These are phyloP conservation scores for Moricandia moricandioides DNA, from an alignment of 345 rosid genomes.

Conservation along the genomic window DNA sequence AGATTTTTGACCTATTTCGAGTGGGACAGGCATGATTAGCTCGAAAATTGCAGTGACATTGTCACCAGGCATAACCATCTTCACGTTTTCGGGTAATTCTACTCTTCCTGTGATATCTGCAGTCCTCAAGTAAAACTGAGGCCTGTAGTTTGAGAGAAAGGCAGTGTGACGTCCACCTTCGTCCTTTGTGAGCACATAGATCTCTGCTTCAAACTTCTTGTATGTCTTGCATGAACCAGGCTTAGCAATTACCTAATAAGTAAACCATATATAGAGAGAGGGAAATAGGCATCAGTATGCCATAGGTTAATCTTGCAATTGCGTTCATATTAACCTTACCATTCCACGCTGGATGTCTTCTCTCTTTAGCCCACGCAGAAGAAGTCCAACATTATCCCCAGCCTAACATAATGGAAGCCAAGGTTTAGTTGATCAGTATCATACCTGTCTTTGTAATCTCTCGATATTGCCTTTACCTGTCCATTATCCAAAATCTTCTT, in stretches of 20 bases:
- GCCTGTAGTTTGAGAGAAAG: conserved; percentile 84
- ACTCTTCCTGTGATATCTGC: conserved; percentile 95
- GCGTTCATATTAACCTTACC: too few species aligned
- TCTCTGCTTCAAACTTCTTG: conserved; percentile 90
- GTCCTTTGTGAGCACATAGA: conserved; percentile 87
- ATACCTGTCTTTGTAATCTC: too few species aligned
- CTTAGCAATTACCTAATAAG: conserved; percentile 82
- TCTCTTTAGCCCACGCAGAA: too few species aligned
- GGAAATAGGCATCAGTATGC: background rate
- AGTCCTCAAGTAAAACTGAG: conserved; percentile 94
- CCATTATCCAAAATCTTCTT: too few species aligned
- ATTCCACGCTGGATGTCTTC: too few species aligned
- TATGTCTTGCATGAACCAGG: conserved; percentile 83
- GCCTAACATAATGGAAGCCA: too few species aligned
- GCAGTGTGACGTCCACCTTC: conserved; percentile 99
- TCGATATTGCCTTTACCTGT: too few species aligned
- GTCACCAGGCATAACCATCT: conserved; percentile 99
- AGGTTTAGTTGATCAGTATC: too few species aligned
- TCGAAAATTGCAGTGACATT: conserved; percentile 85
- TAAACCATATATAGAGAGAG: background rate
- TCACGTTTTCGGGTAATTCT: conserved; percentile 72
- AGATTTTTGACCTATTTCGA: conserved; percentile 59
- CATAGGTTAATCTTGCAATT: background rate
- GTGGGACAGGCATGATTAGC: conserved; percentile 76
- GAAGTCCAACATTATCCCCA: too few species aligned